Evolutionary conservation across 2,329 filamentous ascomycete genomes (phyloP).

Genomic region (Xylaria sp.): DNA sequence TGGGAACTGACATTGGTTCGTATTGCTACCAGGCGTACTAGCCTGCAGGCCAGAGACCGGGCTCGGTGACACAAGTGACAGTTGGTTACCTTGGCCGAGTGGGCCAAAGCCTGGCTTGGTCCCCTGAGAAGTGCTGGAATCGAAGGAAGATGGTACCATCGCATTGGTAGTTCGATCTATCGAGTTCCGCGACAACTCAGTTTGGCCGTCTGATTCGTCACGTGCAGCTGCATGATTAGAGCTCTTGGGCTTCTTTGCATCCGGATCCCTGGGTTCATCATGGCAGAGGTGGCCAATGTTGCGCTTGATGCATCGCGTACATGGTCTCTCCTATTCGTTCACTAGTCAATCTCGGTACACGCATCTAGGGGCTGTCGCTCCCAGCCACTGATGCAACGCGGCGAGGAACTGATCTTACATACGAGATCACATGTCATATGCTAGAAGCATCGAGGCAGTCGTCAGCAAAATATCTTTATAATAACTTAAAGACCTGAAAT

Average conservation of each 20-base stretch:
- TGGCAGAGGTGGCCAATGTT: constrained; percentile 99
- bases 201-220: constrained; percentile 69
- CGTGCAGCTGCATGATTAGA: constrained; percentile 65
- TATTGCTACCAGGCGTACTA: constrained; percentile 69
- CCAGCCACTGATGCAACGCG: constrained; percentile 47
- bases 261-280: constrained; percentile 91
- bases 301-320: constrained; percentile 96
- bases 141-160: constrained; percentile 65
- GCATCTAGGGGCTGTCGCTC: constrained; percentile 42
- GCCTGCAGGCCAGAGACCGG: constrained; percentile 74
- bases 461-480: constrained; percentile 56
- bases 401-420: constrained; percentile 60
- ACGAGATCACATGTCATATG: constrained; percentile 95
- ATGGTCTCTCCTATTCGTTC: constrained; percentile 82
- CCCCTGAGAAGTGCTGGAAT: constrained; percentile 52
- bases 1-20: constrained; percentile 78
- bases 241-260: constrained; percentile 81
- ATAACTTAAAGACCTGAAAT: constrained; percentile 20
- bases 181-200: constrained; percentile 64
- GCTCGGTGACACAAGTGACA: constrained; percentile 78
- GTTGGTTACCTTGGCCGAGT: constrained; percentile 62
- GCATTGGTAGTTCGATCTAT: constrained; percentile 64
- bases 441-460: constrained; percentile 61
- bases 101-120: constrained; percentile 58
- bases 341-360: constrained; percentile 50